phyloP scores from a whole-genome alignment of 768 basidiomycete species.

The Peribolospora baueri region DNA sequence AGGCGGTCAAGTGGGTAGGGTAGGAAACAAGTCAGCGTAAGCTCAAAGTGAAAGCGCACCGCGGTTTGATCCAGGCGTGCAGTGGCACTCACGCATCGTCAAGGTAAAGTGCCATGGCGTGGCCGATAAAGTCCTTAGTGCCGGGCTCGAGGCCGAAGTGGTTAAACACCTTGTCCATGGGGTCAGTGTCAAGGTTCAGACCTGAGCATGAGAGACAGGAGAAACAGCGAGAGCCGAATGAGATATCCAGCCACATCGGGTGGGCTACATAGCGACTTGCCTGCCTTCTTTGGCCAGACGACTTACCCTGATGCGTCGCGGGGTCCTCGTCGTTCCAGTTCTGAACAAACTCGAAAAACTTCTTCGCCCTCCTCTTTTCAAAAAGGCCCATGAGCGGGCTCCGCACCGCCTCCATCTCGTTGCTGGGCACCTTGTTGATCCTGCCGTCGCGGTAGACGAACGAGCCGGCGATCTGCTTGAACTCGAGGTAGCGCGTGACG shows the following conservation, averaged over 20 bases:
- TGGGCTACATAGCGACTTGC: too few relatives aligned
- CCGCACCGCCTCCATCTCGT: slow-evolving; percentile 86
- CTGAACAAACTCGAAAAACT: slow-evolving; percentile 94
- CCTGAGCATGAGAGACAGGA: slow-evolving; percentile 26
- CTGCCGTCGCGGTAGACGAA: slow-evolving; percentile 90
- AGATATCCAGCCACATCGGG: background rate
- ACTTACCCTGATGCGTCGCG: slow-evolving; percentile 75
- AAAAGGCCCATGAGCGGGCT: slow-evolving; percentile 97
- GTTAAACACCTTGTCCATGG: slow-evolving; percentile 83
- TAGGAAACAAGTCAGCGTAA: background rate
- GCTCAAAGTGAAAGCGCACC: background rate
- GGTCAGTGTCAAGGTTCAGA: slow-evolving; percentile 63
- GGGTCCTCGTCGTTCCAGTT: slow-evolving; percentile 86
- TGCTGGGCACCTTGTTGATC: slow-evolving; percentile 93
- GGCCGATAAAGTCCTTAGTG: slow-evolving; percentile 96
- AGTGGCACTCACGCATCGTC: slow-evolving; percentile 62
- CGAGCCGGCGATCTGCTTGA: slow-evolving; percentile 97
- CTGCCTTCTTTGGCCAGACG: background rate
- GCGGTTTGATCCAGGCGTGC: background rate
- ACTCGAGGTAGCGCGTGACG: slow-evolving; percentile 93
- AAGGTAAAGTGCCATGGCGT: slow-evolving; percentile 94
- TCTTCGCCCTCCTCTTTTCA: slow-evolving; percentile 92
- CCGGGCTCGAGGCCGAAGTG: slow-evolving; percentile 93
- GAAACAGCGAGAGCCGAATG: background rate
- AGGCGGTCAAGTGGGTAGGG: background rate